Percentiles rank a stretch among this genome's conserved stretches.
phyloP scores from a whole-genome alignment of 225 moss, liverwort and hornwort species.

The Sphagnum contortum region DNA sequence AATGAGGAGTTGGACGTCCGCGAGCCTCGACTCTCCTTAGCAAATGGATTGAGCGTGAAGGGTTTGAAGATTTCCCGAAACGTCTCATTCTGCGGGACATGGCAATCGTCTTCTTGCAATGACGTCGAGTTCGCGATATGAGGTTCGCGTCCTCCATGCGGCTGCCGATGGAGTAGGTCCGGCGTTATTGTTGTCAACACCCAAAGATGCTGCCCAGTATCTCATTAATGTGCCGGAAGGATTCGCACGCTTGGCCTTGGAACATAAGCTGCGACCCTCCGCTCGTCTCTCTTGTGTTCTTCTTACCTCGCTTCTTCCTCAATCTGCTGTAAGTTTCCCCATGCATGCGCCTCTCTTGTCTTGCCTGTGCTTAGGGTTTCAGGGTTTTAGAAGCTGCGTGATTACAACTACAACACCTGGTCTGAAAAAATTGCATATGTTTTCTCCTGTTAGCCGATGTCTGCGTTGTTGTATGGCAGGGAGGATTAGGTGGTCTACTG shows the following conservation, averaged over 20 bases:
- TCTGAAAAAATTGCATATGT: too few relatives aligned
- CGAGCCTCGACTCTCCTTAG: too few relatives aligned
- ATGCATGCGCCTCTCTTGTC: not conserved
- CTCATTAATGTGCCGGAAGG: slow-evolving; percentile 64
- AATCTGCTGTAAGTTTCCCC: slow-evolving; percentile 24
- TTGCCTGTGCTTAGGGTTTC: too few relatives aligned
- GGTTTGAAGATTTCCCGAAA: too few relatives aligned
- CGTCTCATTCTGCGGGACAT: too few relatives aligned
- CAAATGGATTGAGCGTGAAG: too few relatives aligned
- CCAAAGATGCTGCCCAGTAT: slow-evolving; percentile 45
- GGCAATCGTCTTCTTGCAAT: not conserved
- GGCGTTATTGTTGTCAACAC: slow-evolving; percentile 37
- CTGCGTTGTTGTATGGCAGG: slow-evolving; percentile 12
- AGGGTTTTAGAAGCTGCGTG: too few relatives aligned
- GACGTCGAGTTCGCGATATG: slow-evolving; percentile 14
- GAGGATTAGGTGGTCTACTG: slow-evolving; percentile 46
- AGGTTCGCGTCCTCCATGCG: slow-evolving; percentile 37
- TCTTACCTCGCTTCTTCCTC: slow-evolving; percentile 33
- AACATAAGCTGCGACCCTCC: slow-evolving; percentile 43
- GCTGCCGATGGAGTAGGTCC: slow-evolving; percentile 50
- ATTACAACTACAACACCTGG: too few relatives aligned
- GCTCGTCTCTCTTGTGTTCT: slow-evolving; percentile 42
- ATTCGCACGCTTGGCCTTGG: slow-evolving; percentile 51
- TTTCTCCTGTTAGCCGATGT: not conserved
- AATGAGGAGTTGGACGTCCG: too few relatives aligned